phyloP scores from a whole-genome alignment of 495 filamentous ascomycete genomes.

The Hyphodiscus hymeniophilus region DNA sequence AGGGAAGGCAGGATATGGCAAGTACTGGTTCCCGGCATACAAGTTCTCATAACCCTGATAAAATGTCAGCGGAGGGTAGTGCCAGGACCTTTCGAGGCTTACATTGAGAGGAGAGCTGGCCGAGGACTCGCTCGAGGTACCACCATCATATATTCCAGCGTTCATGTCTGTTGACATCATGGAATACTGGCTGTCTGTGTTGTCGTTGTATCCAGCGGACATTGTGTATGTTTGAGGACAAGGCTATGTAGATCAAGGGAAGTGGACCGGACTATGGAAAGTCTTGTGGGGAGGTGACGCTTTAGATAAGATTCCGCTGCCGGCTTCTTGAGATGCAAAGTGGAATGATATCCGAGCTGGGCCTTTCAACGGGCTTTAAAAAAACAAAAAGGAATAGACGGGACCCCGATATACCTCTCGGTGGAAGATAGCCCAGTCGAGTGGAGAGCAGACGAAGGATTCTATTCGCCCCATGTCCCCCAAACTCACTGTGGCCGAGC shows the following conservation, averaged over 20 bases:
- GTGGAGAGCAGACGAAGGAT: neutral
- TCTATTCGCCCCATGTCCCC: neutral
- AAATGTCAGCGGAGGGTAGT: neutral
- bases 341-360: neutral
- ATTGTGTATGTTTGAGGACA: slow-evolving; percentile 1
- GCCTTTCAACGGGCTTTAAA: neutral
- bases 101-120: slow-evolving; percentile 21
- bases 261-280: neutral
- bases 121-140: slow-evolving; percentile 22
- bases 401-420: neutral
- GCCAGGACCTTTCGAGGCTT: neutral
- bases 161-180: slow-evolving; percentile 14
- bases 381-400: no score
- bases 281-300: no score
- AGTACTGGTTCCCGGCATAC: slow-evolving; percentile 16
- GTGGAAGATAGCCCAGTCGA: neutral
- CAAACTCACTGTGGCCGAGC: neutral
- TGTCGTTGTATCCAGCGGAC: slow-evolving; percentile 13
- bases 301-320: no score
- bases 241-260: neutral
- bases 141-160: slow-evolving; percentile 15
- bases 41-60: slow-evolving; percentile 17
- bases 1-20: slow-evolving; percentile 18
- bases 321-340: no score
- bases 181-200: slow-evolving; percentile 7